phyloP scores from a whole-genome alignment of 805 yeast species.

The Zygosaccharomyces gambellarensis region DNA sequence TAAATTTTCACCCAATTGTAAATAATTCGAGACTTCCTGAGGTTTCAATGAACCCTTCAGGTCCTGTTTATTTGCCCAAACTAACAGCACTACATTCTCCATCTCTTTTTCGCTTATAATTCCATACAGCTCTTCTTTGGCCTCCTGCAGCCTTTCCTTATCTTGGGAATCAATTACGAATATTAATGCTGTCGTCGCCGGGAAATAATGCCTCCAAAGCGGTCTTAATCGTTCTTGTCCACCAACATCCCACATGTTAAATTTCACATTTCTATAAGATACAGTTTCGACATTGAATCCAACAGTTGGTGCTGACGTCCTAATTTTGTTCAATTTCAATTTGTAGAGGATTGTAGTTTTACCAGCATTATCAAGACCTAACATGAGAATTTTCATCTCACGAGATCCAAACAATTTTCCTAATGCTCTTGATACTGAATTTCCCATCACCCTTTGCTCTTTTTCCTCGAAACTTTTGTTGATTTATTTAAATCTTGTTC shows the following conservation, averaged over 20 bases:
- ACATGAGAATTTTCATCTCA: conserved; percentile 72
- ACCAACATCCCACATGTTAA: conserved; percentile 94
- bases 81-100: conserved; percentile 70
- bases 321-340: conserved; percentile 68
- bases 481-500: background rate
- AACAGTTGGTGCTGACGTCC: conserved; percentile 84
- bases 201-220: conserved; percentile 91
- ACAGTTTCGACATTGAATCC: conserved; percentile 91
- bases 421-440: conserved; percentile 33
- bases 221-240: conserved; percentile 92
- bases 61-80: conserved; percentile 88
- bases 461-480: background rate
- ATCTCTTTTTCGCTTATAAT: conserved; percentile 81
- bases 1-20: conserved; percentile 54
- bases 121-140: conserved; percentile 69
- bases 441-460: conserved; percentile 25
- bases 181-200: conserved; percentile 87
- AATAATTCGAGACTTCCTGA: conserved; percentile 68
- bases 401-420: conserved; percentile 49
- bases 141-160: conserved; percentile 63
- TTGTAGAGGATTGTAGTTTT: conserved; percentile 84
- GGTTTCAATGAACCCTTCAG: conserved; percentile 67
- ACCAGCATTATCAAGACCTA: conserved; percentile 91
- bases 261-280: conserved; percentile 71
- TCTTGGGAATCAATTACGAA: conserved; percentile 87